phyloP scores from a whole-genome alignment of 192 early-diverging fungal species.

The Linnemannia schmuckeri region DNA sequence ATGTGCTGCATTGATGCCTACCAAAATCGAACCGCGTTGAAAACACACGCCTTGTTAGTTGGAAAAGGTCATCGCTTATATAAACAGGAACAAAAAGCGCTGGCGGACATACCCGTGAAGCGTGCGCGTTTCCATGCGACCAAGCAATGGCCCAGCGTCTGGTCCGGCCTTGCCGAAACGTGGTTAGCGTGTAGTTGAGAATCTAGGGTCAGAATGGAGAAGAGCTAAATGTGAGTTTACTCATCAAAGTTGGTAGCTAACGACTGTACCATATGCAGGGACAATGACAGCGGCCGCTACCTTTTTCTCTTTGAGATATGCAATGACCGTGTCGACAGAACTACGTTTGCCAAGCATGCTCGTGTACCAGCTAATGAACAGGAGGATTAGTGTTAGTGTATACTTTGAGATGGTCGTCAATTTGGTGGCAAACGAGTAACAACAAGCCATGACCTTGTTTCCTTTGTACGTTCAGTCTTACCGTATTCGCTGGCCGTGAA shows the following conservation, averaged over 20 bases:
- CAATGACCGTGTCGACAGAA: conserved; percentile 60
- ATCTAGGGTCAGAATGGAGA: conserved; percentile 45
- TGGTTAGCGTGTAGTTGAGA: conserved; percentile 65
- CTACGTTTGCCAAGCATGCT: conserved; percentile 79
- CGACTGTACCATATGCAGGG: too few species aligned
- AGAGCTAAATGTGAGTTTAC: not conserved
- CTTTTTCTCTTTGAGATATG: conserved; percentile 57
- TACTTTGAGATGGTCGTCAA: not conserved
- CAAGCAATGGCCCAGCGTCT: conserved; percentile 69
- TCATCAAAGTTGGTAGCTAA: not conserved
- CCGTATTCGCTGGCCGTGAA: conserved; percentile 21
- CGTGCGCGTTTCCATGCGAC: conserved; percentile 63
- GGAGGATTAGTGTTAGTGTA: not conserved
- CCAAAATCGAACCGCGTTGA: not conserved
- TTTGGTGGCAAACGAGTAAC: too few species aligned
- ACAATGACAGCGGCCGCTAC: conserved; percentile 18
- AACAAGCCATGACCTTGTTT: not conserved
- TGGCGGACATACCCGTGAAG: conserved; percentile 31
- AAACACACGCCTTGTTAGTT: not conserved
- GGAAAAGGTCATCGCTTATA: too few species aligned
- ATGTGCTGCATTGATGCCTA: conserved; percentile 26
- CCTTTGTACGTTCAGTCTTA: conserved; percentile 10
- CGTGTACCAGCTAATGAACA: conserved; percentile 76
- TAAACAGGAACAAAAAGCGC: too few species aligned
- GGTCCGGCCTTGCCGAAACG: conserved; percentile 69